These are phyloP conservation scores for Neofusicoccum ribis DNA, from an alignment of 2,329 filamentous ascomycete species.

Conservation along the genomic window DNA sequence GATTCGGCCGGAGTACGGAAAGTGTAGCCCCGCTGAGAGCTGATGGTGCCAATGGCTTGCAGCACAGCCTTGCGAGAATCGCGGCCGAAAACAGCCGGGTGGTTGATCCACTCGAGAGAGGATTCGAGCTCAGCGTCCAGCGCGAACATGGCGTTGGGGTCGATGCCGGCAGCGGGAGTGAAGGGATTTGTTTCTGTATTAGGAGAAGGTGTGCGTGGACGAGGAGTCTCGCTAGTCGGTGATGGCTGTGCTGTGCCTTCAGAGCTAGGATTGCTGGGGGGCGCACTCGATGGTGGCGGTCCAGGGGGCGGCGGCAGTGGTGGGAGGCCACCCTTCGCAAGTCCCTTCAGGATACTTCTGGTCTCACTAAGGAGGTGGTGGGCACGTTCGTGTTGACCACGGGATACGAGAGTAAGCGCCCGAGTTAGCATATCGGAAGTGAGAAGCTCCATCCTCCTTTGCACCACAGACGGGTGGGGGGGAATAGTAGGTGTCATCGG, in stretches of 20 bases:
- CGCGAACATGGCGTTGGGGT: constrained; percentile 75
- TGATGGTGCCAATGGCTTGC: constrained; percentile 95
- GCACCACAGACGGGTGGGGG: constrained; percentile 90
- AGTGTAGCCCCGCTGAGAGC: constrained; percentile 88
- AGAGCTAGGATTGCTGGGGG: constrained; percentile 38
- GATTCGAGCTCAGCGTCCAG: constrained; percentile 89
- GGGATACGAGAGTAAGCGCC: constrained; percentile 84
- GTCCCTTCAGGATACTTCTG: constrained; percentile 88
- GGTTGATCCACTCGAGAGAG: constrained; percentile 94
- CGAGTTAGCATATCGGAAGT: constrained; percentile 97
- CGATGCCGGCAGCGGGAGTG: constrained; percentile 71
- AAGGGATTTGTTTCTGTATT: constrained; percentile 34
- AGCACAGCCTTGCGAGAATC: constrained; percentile 94
- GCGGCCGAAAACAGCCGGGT: constrained; percentile 89
- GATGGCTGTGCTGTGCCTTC: constrained; percentile 30
- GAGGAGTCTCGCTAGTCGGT: constrained; percentile 37
- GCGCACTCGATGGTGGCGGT: constrained; percentile 33
- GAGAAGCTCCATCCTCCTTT: constrained; percentile 93
- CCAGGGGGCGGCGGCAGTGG: constrained; percentile 70
- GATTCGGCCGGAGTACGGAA: constrained; percentile 88
- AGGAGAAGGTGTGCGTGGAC: constrained; percentile 35
- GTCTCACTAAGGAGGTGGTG: constrained; percentile 92
- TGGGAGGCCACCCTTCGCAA: constrained; percentile 91
- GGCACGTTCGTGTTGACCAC: constrained; percentile 89
- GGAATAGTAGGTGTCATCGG: constrained; percentile 76